These are phyloP conservation scores for Ramularia collo-cygni DNA, from an alignment of 2,329 filamentous ascomycete genomes.

Conservation along the genomic window DNA sequence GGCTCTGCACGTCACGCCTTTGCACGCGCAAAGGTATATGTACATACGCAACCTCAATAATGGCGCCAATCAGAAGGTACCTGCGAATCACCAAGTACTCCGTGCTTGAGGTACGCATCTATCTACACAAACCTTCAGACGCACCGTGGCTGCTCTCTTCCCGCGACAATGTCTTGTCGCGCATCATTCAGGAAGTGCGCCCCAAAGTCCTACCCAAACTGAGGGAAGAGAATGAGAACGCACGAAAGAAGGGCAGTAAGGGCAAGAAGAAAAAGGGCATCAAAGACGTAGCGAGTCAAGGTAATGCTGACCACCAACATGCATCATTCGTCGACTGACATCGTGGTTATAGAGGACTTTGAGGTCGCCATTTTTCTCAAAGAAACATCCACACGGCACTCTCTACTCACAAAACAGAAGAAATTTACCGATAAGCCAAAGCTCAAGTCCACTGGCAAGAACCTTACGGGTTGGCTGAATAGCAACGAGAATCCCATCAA, in stretches of 20 bases:
- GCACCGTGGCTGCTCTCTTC: slow-evolving; percentile 77
- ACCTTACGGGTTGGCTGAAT: slow-evolving; percentile 42
- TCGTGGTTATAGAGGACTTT: slow-evolving; percentile 61
- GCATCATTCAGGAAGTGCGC: slow-evolving; percentile 76
- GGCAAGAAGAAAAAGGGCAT: slow-evolving; percentile 67
- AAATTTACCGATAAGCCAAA: slow-evolving; percentile 46
- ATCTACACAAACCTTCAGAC: slow-evolving; percentile 83
- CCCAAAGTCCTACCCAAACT: slow-evolving; percentile 86
- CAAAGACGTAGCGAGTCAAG: slow-evolving; percentile 75
- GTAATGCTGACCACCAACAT: neutral
- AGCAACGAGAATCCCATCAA: slow-evolving; percentile 37
- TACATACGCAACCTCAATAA: slow-evolving; percentile 44
- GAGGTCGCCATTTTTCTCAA: slow-evolving; percentile 92
- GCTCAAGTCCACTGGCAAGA: slow-evolving; percentile 40
- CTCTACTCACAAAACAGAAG: slow-evolving; percentile 80
- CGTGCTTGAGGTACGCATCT: slow-evolving; percentile 93
- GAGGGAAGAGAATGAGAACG: slow-evolving; percentile 68
- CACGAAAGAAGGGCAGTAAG: slow-evolving; percentile 53
- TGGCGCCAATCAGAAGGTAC: slow-evolving; percentile 86
- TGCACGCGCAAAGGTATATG: too few relatives aligned
- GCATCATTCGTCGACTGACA: slow-evolving; percentile 30
- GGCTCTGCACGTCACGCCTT: too few relatives aligned
- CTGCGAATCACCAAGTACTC: slow-evolving; percentile 88
- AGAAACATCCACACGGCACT: slow-evolving; percentile 76
- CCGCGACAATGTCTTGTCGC: slow-evolving; percentile 67